These are phyloP conservation scores for Hanseniaspora vineae DNA, from an alignment of 805 yeast species.

Conservation along the genomic window DNA sequence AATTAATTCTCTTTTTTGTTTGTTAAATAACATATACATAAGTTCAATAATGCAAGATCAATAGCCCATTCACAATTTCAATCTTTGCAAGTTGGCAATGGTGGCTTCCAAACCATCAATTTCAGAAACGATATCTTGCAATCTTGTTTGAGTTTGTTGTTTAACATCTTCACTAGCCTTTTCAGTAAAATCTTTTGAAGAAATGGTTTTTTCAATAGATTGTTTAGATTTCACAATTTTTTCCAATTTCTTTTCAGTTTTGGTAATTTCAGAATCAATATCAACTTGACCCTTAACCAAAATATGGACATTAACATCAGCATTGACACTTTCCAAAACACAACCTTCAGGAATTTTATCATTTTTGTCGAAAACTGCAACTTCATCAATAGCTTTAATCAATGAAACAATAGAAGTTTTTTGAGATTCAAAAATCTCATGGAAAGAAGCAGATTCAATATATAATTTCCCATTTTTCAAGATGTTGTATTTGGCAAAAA, in stretches of 20 bases:
- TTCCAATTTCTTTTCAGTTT: conserved; percentile 64
- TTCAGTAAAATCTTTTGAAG: conserved; percentile 62
- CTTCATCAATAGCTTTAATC: conserved; percentile 77
- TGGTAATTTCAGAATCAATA: conserved; percentile 77
- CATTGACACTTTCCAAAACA: conserved; percentile 69
- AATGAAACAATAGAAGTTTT: conserved; percentile 79
- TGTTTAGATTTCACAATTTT: conserved; percentile 48
- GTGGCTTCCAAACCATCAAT: conserved; percentile 83
- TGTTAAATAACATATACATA: neutral
- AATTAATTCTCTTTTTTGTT: neutral
- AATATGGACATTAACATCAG: conserved; percentile 75
- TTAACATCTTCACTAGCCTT: conserved; percentile 79
- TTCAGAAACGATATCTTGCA: conserved; percentile 69
- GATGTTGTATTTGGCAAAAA: conserved; percentile 81
- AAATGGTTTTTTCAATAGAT: conserved; percentile 56
- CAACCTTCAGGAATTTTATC: conserved; percentile 76
- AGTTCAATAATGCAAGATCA: neutral
- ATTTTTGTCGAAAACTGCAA: conserved; percentile 44
- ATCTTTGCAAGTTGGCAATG: conserved; percentile 68
- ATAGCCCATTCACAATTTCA: conserved; percentile 34
- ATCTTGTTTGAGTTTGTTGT: conserved; percentile 55
- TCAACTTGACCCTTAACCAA: conserved; percentile 92
- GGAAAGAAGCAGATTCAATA: conserved; percentile 51
- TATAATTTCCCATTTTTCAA: conserved; percentile 77
- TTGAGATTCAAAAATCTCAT: conserved; percentile 50